Evolutionary conservation across 768 basidiomycete species (phyloP), one percentile per base, ranked within the genome.

Genomic region (Collybia sp.): DNA sequence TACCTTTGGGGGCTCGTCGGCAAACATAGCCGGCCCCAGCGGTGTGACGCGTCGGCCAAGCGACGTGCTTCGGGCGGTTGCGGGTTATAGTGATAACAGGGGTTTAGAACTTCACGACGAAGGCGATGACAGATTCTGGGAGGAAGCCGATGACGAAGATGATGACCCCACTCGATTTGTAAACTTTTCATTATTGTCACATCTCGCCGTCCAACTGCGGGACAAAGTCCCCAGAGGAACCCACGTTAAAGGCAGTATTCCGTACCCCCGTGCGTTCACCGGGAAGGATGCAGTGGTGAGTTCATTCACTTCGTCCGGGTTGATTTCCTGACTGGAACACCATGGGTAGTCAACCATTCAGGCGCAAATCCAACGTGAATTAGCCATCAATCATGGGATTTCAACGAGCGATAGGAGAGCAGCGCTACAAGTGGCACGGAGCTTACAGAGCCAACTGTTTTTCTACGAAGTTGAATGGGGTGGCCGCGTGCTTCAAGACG

Each of bases 391-490:
- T 47, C 82, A 88, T 54, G 78, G 79, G 6, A 75, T 80, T 32
- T 74, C 79, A 3, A 76, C 79, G 1, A 78, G 76, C 45, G 92
- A 94, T 55, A 79, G 94, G 6, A 76, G 86, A 12, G 83, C 85
- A 10, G 92, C 94, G 12, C 70, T 96, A 10, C 81, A 85, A 53
- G 84, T 96, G 15, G 94, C 93, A 0, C 82, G 93, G 18, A 89
- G 89, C 49, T 71, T 98, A 19, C 93, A 97, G 58, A 83, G 80
- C 47, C 88, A 92, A 63, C 75, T 98, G 6, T 97, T 93, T 73
- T 94, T 97, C 66, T 90, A 94, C 60, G 96, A 99, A 58, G 93
- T 97, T 2, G 94, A 97, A 60, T 95, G 94, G 91, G 91, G 90
- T 18, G 82, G 83, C 39, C 79, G 85, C 15, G 73, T 85, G 2